Conservation (phyloP, 768 basidiomycete genomes). For the Phaeolepiota aurea region DNA sequence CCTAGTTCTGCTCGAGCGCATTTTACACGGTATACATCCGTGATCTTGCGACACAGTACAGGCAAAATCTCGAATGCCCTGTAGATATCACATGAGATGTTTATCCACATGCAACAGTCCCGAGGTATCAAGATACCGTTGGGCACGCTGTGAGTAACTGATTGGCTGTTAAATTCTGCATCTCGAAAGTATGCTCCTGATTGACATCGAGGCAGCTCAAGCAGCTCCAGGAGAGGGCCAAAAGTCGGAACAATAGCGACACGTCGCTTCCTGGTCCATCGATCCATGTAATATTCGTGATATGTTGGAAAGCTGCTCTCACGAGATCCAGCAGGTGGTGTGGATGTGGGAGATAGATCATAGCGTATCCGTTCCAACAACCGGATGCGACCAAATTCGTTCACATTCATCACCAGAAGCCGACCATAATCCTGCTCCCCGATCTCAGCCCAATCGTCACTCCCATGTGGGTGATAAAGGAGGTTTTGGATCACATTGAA, state of each 20-base stretch:
- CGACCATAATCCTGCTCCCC: constrained; percentile 37
- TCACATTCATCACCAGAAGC: constrained; percentile 46
- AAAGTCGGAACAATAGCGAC: constrained; percentile 36
- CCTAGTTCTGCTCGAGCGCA: constrained; percentile 43
- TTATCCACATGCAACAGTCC: constrained; percentile 45
- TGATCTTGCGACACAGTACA: constrained; percentile 56
- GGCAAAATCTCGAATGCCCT: constrained; percentile 54
- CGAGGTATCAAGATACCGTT: constrained; percentile 26
- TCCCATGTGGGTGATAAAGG: constrained; percentile 40
- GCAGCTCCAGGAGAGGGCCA: constrained; percentile 57
- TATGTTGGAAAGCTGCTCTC: constrained; percentile 45
- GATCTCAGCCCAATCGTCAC: constrained; percentile 46
- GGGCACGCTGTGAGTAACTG: constrained; percentile 12
- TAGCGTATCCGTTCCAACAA: constrained; percentile 49
- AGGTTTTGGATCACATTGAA: constrained; percentile 45
- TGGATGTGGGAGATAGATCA: constrained; percentile 61
- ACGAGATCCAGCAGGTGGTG: constrained; percentile 39
- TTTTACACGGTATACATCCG: constrained; percentile 53
- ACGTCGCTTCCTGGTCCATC: constrained; percentile 43
- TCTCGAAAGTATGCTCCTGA: constrained; percentile 27
- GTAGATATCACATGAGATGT: constrained; percentile 41
- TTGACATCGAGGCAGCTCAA: constrained; percentile 31
- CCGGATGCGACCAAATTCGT: constrained; percentile 47
- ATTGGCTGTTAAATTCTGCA: constrained; percentile 4
- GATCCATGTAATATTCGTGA: constrained; percentile 46